Conservation (phyloP, 2,329 filamentous ascomycete species). For the Penicillium sp. region DNA sequence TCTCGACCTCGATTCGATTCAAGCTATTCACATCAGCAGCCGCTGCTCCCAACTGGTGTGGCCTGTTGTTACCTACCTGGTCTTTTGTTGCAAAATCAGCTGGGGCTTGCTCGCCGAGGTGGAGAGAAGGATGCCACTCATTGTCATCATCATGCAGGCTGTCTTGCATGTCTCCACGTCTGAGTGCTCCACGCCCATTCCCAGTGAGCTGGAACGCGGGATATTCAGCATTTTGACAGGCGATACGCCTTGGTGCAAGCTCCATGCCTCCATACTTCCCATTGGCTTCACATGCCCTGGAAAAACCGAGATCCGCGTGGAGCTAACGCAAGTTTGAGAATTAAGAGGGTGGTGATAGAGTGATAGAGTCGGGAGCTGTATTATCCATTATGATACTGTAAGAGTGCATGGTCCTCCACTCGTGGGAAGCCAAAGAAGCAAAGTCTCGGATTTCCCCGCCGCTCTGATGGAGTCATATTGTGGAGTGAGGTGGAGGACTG, state of each 20-base stretch:
- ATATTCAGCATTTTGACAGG: not conserved
- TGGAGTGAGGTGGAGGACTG: not conserved
- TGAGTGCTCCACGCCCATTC: slow-evolving; percentile 16
- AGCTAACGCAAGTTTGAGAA: slow-evolving; percentile 10
- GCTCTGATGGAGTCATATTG: not conserved
- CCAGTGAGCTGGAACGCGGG: slow-evolving; percentile 9
- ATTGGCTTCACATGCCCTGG: slow-evolving; percentile 4
- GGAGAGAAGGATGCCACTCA: slow-evolving; percentile 6
- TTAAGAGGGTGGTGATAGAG: not conserved
- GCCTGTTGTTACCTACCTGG: not conserved
- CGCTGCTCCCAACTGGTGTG: not conserved
- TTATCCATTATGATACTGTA: not conserved
- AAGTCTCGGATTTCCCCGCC: not conserved
- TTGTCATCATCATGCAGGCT: slow-evolving; percentile 13
- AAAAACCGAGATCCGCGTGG: not conserved
- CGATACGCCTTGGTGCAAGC: not conserved
- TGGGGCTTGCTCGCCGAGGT: slow-evolving; percentile 11
- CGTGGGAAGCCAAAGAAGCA: not conserved
- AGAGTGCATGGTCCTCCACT: not conserved
- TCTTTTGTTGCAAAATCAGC: not conserved
- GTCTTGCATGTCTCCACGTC: slow-evolving; percentile 3
- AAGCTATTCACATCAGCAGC: not conserved
- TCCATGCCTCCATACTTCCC: not conserved
- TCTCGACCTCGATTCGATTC: not conserved
- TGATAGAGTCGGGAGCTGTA: not conserved